phyloP scores from a whole-genome alignment of 1,284 basidiomycete genomes.

The Ceratobasidium sp. region DNA sequence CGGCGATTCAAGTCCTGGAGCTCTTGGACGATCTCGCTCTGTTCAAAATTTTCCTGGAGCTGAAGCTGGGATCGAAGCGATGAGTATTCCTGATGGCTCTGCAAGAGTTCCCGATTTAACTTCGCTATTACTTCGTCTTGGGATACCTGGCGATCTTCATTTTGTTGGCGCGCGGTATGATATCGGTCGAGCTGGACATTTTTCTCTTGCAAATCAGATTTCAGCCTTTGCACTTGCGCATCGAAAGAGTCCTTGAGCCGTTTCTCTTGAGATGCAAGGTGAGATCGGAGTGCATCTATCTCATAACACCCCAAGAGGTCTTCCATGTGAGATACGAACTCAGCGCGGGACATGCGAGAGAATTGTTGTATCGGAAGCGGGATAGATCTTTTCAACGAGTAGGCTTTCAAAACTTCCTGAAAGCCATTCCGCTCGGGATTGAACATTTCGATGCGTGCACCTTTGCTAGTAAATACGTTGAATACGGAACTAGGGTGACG shows the following conservation, averaged over 20 bases:
- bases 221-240: too few species aligned
- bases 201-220: too few species aligned
- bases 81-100: neutral
- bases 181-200: too few species aligned
- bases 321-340: neutral
- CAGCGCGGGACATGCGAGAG: neutral
- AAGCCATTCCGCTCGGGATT: neutral
- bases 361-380: slow-evolving; percentile 15
- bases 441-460: neutral
- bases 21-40: slow-evolving; percentile 23
- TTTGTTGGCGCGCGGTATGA: neutral
- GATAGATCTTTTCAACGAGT: neutral
- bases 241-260: too few species aligned
- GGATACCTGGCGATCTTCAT: neutral
- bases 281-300: neutral
- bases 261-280: too few species aligned
- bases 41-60: slow-evolving; percentile 31
- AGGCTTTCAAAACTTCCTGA: neutral
- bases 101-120: neutral
- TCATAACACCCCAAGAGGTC: slow-evolving; percentile 3
- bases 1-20: slow-evolving; percentile 25
- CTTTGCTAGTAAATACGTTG: neutral
- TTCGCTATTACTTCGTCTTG: neutral
- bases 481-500: neutral
- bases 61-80: slow-evolving; percentile 29